Conservation (phyloP, 2,329 filamentous ascomycete species). For the Ophiocordyceps camponoti-floridani region DNA sequence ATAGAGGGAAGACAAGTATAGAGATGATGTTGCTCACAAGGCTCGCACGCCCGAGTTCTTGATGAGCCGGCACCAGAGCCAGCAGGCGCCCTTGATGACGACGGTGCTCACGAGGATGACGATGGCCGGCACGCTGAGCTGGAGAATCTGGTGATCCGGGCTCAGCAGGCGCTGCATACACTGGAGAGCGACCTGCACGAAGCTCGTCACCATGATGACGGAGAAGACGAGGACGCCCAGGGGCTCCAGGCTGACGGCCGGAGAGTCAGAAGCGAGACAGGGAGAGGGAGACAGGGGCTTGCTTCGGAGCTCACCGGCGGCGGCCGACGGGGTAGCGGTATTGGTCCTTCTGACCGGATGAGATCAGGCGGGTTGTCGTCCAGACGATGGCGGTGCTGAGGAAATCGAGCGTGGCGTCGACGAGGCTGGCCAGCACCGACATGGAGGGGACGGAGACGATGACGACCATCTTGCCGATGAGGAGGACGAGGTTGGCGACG, state of each 20-base stretch:
- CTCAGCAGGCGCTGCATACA: slow-evolving; percentile 46
- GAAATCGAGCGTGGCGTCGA: slow-evolving; percentile 67
- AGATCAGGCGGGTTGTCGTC: slow-evolving; percentile 57
- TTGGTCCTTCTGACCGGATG: slow-evolving; percentile 45
- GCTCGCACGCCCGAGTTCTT: slow-evolving; percentile 77
- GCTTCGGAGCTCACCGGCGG: slow-evolving; percentile 23
- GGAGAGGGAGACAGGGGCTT: neutral
- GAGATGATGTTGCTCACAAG: slow-evolving; percentile 24
- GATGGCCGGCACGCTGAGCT: slow-evolving; percentile 55
- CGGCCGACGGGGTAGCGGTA: slow-evolving; percentile 67
- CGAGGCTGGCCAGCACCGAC: slow-evolving; percentile 62
- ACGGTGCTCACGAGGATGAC: slow-evolving; percentile 69
- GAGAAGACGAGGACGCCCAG: slow-evolving; percentile 69
- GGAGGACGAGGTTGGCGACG: slow-evolving; percentile 55
- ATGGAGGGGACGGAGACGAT: slow-evolving; percentile 64
- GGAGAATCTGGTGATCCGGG: slow-evolving; percentile 48
- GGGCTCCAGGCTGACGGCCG: slow-evolving; percentile 44
- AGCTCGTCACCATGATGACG: slow-evolving; percentile 73
- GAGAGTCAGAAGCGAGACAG: neutral
- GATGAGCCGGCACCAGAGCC: slow-evolving; percentile 75
- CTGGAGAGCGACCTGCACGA: slow-evolving; percentile 59
- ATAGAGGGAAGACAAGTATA: neutral
- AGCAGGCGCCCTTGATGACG: slow-evolving; percentile 64
- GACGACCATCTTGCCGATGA: slow-evolving; percentile 61
- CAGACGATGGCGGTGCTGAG: slow-evolving; percentile 68